Base-by-base conservation (phyloP, 2,329 filamentous ascomycete species). In the Ploettnerulaceae sp. region DNA sequence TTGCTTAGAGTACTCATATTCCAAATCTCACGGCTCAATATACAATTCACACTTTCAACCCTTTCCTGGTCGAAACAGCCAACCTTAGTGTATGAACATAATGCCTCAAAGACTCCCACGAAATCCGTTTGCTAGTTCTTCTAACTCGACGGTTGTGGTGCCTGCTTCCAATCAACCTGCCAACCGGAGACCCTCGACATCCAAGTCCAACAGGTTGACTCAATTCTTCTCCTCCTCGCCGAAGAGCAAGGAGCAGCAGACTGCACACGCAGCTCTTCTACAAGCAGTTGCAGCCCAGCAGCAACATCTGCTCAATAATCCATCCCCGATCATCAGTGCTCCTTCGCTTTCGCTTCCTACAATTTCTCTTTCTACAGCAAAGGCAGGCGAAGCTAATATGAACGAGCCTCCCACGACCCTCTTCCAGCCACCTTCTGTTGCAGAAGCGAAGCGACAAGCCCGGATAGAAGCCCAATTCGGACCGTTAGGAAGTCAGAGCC, bases 401-500 rank as follows among this genome's bases (percentile, higher is more conserved):
- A 85, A 95, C 59, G 78, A 85, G 58, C 74, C 83, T 38, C 74
- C 84, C 11, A 86, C 86, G 39, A 95, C 79, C 7, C 80, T 97
- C 40, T 96, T 95, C 69, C 81, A 91, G 62, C 89, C 93, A 22
- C 86, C 87, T 47, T 86, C 88, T 6, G 84, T 82, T n/a, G 85
- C 85, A 63, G 90, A 97, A 69, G 77, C 83, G 36, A 82, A 83
- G 51, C 79, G 79, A 53, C 77, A 89, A 66, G 83, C 83, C 48
- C 84, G 82, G 63, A 79, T 84, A 59, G 87, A 97, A 62, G 86
- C 91, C 26, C 89, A 97, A 64, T 98, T 97, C 62, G 93, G 86
- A 9, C 91, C 91, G 12, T 74, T 97, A 39, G 76, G 82, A 55
- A 84, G 88, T 56, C 78, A 82, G 40, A 84, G 77, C 61, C 91